phyloP scores from a whole-genome alignment of 106 monocot species.

The Dioscorea zingiberensis region DNA sequence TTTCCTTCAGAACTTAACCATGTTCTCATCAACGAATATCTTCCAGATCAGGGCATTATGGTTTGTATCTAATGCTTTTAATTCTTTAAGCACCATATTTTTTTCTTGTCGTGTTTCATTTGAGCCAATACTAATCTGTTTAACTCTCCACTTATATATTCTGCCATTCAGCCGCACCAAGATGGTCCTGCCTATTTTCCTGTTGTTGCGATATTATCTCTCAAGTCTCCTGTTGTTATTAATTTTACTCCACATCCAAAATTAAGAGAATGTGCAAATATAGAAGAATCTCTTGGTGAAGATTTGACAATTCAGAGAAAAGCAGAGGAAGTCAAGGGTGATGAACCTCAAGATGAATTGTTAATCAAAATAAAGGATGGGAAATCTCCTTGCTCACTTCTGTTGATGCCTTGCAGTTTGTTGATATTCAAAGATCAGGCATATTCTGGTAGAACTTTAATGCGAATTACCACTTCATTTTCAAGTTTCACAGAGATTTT shows the following conservation, averaged over 20 bases:
- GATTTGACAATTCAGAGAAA: constrained; percentile 1
- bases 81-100: neutral
- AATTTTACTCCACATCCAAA: constrained; percentile 75
- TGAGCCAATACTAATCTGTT: neutral
- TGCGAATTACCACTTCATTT: neutral
- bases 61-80: constrained; percentile 25
- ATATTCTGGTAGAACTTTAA: constrained; percentile 41
- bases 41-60: constrained; percentile 96
- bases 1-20: constrained; percentile 93
- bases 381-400: constrained; percentile 25
- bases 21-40: constrained; percentile 95
- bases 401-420: constrained; percentile 81
- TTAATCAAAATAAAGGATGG: neutral
- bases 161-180: constrained; percentile 74
- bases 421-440: constrained; percentile 95
- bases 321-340: neutral
- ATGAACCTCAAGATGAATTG: constrained; percentile 1
- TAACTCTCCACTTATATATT: neutral
- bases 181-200: constrained; percentile 98
- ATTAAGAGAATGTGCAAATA: constrained; percentile 9
- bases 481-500: neutral
- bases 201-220: constrained; percentile 86
- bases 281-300: neutral
- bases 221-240: constrained; percentile 66
- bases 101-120: neutral